phyloP scores from a whole-genome alignment of 148 eudicot genomes.

The Vaccinium myrtillus region DNA sequence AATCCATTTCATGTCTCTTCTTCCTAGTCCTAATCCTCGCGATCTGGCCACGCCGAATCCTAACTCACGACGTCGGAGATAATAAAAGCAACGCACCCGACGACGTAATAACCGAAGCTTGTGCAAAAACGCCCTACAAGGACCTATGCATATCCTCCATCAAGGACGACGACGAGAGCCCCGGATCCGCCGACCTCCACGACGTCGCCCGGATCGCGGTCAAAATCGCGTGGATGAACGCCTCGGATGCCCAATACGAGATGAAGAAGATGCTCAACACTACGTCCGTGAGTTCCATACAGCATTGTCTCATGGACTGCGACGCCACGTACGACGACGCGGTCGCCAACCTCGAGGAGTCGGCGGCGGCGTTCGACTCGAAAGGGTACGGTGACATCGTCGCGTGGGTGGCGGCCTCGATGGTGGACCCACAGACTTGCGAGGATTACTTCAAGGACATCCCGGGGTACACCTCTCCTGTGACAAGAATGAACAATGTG shows the following conservation, averaged over 20 bases:
- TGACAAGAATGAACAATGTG: not conserved
- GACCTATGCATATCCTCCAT: conserved; percentile 1
- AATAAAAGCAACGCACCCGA: not conserved
- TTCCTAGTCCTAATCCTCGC: not conserved
- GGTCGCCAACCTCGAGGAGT: not conserved
- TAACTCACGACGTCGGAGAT: not conserved
- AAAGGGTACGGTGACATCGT: not conserved
- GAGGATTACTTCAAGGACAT: not conserved
- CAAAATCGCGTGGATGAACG: not conserved
- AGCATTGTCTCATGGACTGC: conserved; percentile 7
- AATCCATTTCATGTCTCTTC: conserved; percentile 12
- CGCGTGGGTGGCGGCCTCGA: not conserved
- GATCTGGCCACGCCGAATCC: conserved; percentile 5
- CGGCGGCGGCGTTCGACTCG: not conserved
- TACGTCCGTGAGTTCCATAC: not conserved
- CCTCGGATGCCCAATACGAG: not conserved
- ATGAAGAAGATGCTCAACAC: not conserved
- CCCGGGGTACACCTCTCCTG: not conserved
- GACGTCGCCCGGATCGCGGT: not conserved
- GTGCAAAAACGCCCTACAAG: not conserved
- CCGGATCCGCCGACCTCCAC: not conserved
- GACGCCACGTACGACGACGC: conserved; percentile 2
- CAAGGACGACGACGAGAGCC: not conserved
- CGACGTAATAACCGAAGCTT: not conserved
- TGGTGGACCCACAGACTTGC: conserved; percentile 2